Percentiles rank a stretch among this genome's conserved stretches.
Evolutionary conservation across 108 stramenopile genomes (phyloP).

Genomic region (Craspedostauros australis): DNA sequence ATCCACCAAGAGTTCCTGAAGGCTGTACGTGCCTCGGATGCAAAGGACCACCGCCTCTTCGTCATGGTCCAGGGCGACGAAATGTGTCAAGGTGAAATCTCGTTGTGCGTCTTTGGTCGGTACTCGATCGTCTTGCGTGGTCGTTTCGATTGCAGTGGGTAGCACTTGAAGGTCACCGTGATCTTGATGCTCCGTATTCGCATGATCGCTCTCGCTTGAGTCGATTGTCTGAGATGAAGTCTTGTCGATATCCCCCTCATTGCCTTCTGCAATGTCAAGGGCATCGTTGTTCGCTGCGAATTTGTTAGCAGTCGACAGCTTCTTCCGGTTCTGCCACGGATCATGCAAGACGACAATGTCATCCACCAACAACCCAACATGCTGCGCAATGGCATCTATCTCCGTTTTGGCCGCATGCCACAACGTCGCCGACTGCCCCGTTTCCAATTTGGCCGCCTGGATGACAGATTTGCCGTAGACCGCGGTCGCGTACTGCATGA

Average conservation of each 20-base stretch:
- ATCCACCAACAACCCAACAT: slow-evolving; percentile 27
- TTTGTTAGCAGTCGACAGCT: background rate
- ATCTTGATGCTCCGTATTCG: no score
- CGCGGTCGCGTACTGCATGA: slow-evolving; percentile 44
- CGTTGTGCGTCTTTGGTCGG: no score
- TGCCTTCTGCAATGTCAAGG: slow-evolving; percentile 4
- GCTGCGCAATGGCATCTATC: slow-evolving; percentile 17
- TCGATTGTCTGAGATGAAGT: no score
- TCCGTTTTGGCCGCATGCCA: background rate
- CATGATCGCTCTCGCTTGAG: no score
- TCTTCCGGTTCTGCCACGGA: slow-evolving; percentile 21
- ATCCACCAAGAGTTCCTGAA: slow-evolving; percentile 14
- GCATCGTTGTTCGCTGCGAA: background rate
- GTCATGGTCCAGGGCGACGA: slow-evolving; percentile 10
- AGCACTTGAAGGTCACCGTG: no score
- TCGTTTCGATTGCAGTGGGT: no score
- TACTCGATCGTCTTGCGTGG: no score
- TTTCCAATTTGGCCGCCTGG: slow-evolving; percentile 34
- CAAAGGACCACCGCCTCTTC: slow-evolving; percentile 1
- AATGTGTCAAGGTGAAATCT: no score
- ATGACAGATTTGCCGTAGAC: slow-evolving; percentile 43
- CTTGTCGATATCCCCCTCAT: no score
- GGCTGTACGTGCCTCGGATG: slow-evolving; percentile 16
- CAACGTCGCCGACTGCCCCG: no score
- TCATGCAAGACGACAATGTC: slow-evolving; percentile 34